phyloP scores from a whole-genome alignment of 192 early-diverging fungal genomes.

The Helicostylum pulchrum region DNA sequence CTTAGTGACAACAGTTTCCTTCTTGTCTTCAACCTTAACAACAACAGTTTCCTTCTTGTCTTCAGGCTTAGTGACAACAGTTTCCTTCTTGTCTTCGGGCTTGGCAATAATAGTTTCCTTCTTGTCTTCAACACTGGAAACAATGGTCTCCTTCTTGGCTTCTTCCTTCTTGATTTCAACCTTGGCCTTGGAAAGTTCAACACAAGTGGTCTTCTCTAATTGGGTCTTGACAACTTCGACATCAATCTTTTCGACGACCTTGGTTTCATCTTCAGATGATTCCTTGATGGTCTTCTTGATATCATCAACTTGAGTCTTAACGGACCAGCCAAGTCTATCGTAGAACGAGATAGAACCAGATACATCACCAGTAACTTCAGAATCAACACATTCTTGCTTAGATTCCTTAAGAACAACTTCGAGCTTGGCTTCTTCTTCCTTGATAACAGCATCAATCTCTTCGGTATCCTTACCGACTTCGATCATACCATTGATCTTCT shows the following conservation, averaged over 20 bases:
- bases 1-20: not conserved
- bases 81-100: not conserved
- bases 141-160: too few species aligned
- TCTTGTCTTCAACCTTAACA: not conserved
- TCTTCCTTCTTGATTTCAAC: not conserved
- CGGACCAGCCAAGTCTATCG: not conserved
- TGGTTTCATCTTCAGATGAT: not conserved
- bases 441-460: constrained; percentile 8
- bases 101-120: not conserved
- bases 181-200: not conserved
- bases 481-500: not conserved
- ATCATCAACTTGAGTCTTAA: not conserved
- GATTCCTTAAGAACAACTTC: constrained; percentile 5
- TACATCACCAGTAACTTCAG: not conserved
- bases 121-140: too few species aligned
- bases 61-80: not conserved
- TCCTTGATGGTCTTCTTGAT: constrained; percentile 2
- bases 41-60: not conserved
- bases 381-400: not conserved
- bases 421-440: not conserved
- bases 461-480: constrained; percentile 7
- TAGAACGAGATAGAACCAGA: not conserved
- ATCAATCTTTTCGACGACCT: not conserved
- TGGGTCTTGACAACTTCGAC: not conserved
- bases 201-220: not conserved